Base-by-base conservation (phyloP, 225 moss, liverwort and hornwort species). In the Sphagnum tenellum region DNA sequence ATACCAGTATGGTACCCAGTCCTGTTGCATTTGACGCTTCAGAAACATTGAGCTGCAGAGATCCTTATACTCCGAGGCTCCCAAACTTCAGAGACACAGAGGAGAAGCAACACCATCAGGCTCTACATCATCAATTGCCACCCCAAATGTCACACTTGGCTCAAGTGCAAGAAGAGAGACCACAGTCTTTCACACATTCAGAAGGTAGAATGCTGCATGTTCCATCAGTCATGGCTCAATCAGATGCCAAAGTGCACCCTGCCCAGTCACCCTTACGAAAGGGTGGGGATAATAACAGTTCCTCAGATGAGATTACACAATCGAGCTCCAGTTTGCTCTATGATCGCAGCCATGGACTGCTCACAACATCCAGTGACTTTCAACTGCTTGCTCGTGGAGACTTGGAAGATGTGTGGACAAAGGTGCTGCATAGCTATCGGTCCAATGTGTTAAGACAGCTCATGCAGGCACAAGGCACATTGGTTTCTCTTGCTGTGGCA, bases 361-460 rank as follows among this genome's bases (percentile, higher is more conserved):
- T 46, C 7, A 49, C 11, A 6, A 12, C 14, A 5, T 49, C 65
- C 48, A 65, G 64, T 62, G 86, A 79, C 9, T 72, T 86, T 49
- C 75, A 81, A 29, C 63, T 79, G 12, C 64, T 85, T 63, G 78
- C 77, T 67, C 81, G 81, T 51, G 65, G 75, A 53, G 82, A 78
- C 73, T 78, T 84, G 9, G 71, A 80, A 73, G 81, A 88, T 49
- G 77, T 94, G 12, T 94, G 93, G 93, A 85, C 76, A 46, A 81
- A 81, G 59, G 84, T 86, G 3, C 55, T 90, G 8, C 78, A 81
- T 9, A 81, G 75, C 46, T 58, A 78, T 62, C 90, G 86, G 9
- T 90, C 88, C n/a, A 84, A 84, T 66, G 86, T 84, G 54, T 64
- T 90, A 56, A 88, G 75, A 62, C 84, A 90, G 69, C 64, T 90